Conservation (phyloP, 768 basidiomycete genomes). For the Flagelloscypha sp. region DNA sequence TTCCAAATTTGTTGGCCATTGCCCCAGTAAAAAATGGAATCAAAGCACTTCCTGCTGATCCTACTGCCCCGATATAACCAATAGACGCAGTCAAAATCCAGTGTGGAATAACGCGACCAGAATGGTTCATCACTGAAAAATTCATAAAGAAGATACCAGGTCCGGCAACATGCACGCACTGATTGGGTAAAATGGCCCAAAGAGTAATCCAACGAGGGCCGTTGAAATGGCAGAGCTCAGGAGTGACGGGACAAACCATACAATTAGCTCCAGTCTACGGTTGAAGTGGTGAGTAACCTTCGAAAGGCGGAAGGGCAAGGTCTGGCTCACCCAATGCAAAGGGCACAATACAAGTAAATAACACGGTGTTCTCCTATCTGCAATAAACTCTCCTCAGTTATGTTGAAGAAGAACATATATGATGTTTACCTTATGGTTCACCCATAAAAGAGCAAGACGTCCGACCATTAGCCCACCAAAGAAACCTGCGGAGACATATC, state of each 20-base stretch:
- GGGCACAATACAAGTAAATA: constrained; percentile 41
- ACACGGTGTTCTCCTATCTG: constrained; percentile 49
- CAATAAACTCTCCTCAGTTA: background rate
- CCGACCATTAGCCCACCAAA: constrained; percentile 44
- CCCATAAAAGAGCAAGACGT: constrained; percentile 46
- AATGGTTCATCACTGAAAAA: constrained; percentile 68
- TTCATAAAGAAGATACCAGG: no score
- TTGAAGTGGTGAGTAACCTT: no score
- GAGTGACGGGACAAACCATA: constrained; percentile 65
- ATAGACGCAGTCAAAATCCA: constrained; percentile 60
- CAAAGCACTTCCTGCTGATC: constrained; percentile 66
- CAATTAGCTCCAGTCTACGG: constrained; percentile 48
- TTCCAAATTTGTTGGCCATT: constrained; percentile 54
- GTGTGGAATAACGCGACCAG: constrained; percentile 58
- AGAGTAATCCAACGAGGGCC: constrained; percentile 53
- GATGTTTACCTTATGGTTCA: constrained; percentile 38
- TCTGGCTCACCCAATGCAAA: constrained; percentile 38
- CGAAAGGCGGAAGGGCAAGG: background rate
- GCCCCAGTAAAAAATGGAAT: constrained; percentile 69
- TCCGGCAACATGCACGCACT: no score
- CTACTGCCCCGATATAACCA: constrained; percentile 62
- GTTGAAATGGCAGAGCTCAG: constrained; percentile 58
- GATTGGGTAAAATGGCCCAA: constrained; percentile 74
- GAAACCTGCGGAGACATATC: constrained; percentile 38
- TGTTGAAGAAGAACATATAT: background rate